Conservation (phyloP, 2,329 filamentous ascomycete species). For the Lachnellula occidentalis region DNA sequence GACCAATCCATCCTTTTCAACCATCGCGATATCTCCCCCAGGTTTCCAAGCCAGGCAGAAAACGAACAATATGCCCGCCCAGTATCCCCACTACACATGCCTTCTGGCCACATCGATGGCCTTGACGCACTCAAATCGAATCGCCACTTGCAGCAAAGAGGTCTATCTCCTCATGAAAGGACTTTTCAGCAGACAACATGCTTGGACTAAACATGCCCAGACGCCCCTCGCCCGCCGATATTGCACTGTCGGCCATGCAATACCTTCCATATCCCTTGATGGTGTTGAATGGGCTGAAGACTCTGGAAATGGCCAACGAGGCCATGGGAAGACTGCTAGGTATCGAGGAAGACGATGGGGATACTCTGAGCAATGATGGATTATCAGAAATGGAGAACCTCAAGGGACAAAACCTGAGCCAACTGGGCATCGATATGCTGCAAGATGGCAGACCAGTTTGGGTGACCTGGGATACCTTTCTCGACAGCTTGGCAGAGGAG, state of each 20-base stretch:
- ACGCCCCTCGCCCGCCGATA: slow-evolving; percentile 43
- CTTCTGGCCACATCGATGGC: slow-evolving; percentile 26
- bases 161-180: slow-evolving; percentile 15
- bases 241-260: slow-evolving; percentile 64
- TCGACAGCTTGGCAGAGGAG: slow-evolving; percentile 44
- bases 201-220: slow-evolving; percentile 37
- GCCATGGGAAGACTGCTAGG: slow-evolving; percentile 67
- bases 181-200: slow-evolving; percentile 8
- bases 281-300: slow-evolving; percentile 63
- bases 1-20: neutral
- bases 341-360: slow-evolving; percentile 40
- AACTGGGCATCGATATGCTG: slow-evolving; percentile 68
- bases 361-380: slow-evolving; percentile 37
- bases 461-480: slow-evolving; percentile 54
- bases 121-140: slow-evolving; percentile 21
- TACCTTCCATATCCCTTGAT: slow-evolving; percentile 69
- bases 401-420: slow-evolving; percentile 59
- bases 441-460: slow-evolving; percentile 59
- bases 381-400: slow-evolving; percentile 50
- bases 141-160: slow-evolving; percentile 6
- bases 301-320: slow-evolving; percentile 68
- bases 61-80: slow-evolving; percentile 12
- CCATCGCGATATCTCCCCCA: neutral
- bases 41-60: neutral
- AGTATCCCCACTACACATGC: slow-evolving; percentile 24